Conservation (phyloP, 352 stramenopile genomes). For the Pythium sp. region DNA sequence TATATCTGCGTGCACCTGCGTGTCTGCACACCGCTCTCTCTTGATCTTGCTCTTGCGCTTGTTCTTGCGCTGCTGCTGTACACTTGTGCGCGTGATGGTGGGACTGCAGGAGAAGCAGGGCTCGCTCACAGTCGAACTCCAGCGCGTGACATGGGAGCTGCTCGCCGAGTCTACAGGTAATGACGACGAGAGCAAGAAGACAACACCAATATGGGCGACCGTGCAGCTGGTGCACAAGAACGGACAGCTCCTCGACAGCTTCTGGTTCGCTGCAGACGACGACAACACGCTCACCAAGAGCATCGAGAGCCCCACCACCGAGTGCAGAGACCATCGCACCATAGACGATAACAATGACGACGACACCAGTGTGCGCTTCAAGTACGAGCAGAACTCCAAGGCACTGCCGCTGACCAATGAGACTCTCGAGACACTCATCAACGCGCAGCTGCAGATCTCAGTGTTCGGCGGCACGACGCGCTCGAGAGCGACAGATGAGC, state of each 20-base stretch:
- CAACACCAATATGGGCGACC: conserved; percentile 29
- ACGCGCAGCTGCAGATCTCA: conserved; percentile 35
- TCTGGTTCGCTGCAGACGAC: conserved; percentile 55
- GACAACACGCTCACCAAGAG: conserved; percentile 49
- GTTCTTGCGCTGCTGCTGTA: background rate
- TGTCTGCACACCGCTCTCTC: background rate
- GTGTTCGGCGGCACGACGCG: conserved; percentile 37
- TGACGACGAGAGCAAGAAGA: conserved; percentile 8
- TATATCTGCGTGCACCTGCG: background rate
- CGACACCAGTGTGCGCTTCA: conserved; percentile 11
- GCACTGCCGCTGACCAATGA: conserved; percentile 31
- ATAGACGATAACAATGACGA: background rate
- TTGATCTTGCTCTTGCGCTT: background rate
- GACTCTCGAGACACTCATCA: conserved; percentile 35
- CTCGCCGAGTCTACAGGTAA: background rate
- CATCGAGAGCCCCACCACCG: conserved; percentile 21
- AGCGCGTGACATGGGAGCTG: conserved; percentile 25
- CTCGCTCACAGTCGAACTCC: conserved; percentile 39
- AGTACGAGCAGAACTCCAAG: conserved; percentile 54
- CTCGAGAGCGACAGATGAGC: conserved; percentile 27
- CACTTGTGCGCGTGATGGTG: background rate
- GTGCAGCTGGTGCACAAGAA: conserved; percentile 35
- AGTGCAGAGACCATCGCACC: background rate
- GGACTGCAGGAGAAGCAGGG: conserved; percentile 17
- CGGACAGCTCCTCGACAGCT: conserved; percentile 28